phyloP scores from a whole-genome alignment of 1,284 basidiomycete species.

The Ganoderma boninense region DNA sequence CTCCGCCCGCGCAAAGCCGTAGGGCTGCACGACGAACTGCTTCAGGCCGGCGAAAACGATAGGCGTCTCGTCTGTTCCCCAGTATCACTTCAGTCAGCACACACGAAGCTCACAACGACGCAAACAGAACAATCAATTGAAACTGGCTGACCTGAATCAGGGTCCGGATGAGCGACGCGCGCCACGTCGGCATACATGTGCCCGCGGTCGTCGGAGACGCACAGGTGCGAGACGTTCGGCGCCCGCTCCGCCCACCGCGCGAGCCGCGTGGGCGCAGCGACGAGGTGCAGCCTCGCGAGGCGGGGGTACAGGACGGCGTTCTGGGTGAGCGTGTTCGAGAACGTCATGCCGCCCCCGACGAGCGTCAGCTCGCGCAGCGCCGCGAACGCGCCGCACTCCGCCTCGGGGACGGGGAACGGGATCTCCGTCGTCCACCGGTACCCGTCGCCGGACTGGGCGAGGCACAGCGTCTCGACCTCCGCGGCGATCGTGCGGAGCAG shows the following conservation, averaged over 20 bases:
- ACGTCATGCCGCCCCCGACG: conserved; percentile 10
- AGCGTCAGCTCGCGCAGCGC: conserved; percentile 15
- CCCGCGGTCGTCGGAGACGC: conserved; percentile 9
- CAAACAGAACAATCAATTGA: background rate
- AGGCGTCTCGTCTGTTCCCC: background rate
- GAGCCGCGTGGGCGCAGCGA: background rate
- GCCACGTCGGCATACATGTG: conserved; percentile 3
- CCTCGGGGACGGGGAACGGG: conserved; percentile 2
- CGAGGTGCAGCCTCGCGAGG: conserved; percentile 6
- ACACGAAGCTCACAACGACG: background rate
- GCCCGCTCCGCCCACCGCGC: conserved; percentile 6
- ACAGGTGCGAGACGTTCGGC: conserved; percentile 9
- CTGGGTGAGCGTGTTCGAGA: conserved; percentile 2
- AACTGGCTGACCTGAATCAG: background rate
- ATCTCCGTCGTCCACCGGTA: conserved; percentile 11
- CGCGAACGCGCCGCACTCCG: conserved; percentile 9
- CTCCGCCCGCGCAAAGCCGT: background rate
- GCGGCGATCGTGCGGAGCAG: conserved; percentile 6
- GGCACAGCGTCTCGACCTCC: conserved; percentile 9
- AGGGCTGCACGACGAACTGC: conserved; percentile 9
- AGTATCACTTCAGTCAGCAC: no score
- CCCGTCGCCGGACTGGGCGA: conserved; percentile 3
- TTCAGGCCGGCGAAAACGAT: conserved; percentile 9
- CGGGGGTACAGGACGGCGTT: background rate
- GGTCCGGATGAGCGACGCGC: background rate